These are phyloP conservation scores for Salix udensis DNA, from an alignment of 345 rosid species.

Conservation along the genomic window DNA sequence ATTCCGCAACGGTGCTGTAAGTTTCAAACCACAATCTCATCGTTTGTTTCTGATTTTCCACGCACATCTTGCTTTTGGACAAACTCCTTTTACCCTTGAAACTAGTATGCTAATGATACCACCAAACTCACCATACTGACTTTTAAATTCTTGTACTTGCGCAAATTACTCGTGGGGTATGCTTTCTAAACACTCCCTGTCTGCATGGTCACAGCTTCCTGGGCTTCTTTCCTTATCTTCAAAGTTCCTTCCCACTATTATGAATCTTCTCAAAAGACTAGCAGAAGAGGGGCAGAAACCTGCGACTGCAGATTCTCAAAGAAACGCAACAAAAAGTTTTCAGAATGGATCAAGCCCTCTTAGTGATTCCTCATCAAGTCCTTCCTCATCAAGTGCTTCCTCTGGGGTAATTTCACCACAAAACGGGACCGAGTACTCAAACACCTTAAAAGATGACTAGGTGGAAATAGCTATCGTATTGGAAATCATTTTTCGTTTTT, in stretches of 20 bases:
- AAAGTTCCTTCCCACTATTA: constrained; percentile 79
- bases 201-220: constrained; percentile 52
- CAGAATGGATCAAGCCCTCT: constrained; percentile 40
- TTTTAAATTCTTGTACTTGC: not conserved
- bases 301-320: constrained; percentile 32
- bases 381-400: constrained; percentile 46
- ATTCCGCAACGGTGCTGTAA: constrained; percentile 84
- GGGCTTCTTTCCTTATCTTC: constrained; percentile 78
- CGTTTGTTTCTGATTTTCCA: not conserved
- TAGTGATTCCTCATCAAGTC: constrained; percentile 27
- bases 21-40: constrained; percentile 23
- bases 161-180: not conserved
- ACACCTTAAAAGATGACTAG: constrained; percentile 52
- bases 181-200: not conserved
- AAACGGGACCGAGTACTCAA: constrained; percentile 36
- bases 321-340: constrained; percentile 37
- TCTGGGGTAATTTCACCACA: constrained; percentile 40
- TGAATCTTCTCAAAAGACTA: constrained; percentile 83
- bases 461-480: constrained; percentile 2
- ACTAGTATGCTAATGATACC: not conserved
- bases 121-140: not conserved
- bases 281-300: constrained; percentile 69
- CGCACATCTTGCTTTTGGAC: not conserved
- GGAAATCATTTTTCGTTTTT: not conserved
- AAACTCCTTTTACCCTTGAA: not conserved